Evolutionary conservation across 2,329 filamentous ascomycete species (phyloP), one percentile per base, ranked within the genome.

Genomic region (Phialophora tarda): DNA sequence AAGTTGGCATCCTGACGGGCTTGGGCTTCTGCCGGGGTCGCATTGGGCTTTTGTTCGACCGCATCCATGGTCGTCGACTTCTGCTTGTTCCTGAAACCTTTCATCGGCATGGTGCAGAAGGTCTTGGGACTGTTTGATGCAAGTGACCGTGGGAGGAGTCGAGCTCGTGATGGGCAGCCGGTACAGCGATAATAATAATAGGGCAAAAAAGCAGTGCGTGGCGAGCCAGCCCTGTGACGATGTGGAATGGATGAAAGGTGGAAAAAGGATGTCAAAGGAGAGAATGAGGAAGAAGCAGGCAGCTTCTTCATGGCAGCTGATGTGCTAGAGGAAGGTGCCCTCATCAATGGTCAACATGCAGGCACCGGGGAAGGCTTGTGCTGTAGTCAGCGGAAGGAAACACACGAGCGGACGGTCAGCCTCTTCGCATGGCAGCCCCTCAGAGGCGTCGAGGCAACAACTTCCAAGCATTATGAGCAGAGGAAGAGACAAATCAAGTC

Each of bases 1-100:
- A 76, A 76, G 41, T 72, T 68, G 54, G 69, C 72, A 34, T 67
- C 67, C 41, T 69, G 68, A 58, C 74, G 72, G 24, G 73, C 71
- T 63, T 72, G 62, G 23, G 67, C 63, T 55, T 76, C 74, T 8
- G 71, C 56, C 24, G 66, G 62, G 23, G 72, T 69, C 61, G 73
- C 73, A 63, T 71, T 56, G 59, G 65, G 50, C 34, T 68, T 64
- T 66, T 73, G 71, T n/a, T 69, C 64, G 21, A 53, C 50, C 53
- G 68, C 63, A 41, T 73, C 69, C 32, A 54, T 44, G 23, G 12
- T 30, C 4, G 55, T 17, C 32, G 69, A 65, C 61, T 62, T 62
- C 21, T 28, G 44, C 53, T 60, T 65, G 58, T 51, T 47, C 34
- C 44, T 68, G 21, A 55, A 32, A 28, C 53, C 28, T 10, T 30